phyloP scores from a whole-genome alignment of 192 early-diverging fungal species.

The Podila epicladia region DNA sequence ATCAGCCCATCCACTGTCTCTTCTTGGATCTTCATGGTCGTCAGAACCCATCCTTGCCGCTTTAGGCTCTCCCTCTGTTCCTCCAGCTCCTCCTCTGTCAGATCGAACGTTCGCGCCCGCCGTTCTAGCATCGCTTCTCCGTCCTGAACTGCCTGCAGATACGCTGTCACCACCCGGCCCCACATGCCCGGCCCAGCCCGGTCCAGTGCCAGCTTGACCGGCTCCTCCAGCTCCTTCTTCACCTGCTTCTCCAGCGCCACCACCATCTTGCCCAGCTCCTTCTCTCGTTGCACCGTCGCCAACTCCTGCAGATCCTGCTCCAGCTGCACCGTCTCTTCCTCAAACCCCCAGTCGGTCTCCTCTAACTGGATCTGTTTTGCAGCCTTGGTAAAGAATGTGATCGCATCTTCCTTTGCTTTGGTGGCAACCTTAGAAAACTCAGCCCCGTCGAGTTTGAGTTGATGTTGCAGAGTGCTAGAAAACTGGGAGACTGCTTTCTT shows the following conservation, averaged over 20 bases:
- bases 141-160: slow-evolving; percentile 58
- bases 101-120: slow-evolving; percentile 50
- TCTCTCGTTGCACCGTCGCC: slow-evolving; percentile 60
- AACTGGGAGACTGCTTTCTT: slow-evolving; percentile 76
- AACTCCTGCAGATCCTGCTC: slow-evolving; percentile 68
- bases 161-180: slow-evolving; percentile 70
- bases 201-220: slow-evolving; percentile 73
- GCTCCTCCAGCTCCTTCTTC: slow-evolving; percentile 71
- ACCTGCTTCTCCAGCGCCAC: slow-evolving; percentile 66
- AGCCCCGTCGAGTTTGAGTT: slow-evolving; percentile 43
- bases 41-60: slow-evolving; percentile 75
- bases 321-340: slow-evolving; percentile 65
- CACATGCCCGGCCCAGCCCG: slow-evolving; percentile 74
- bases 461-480: slow-evolving; percentile 53
- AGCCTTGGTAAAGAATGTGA: slow-evolving; percentile 24
- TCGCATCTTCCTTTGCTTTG: slow-evolving; percentile 21
- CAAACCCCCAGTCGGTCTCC: slow-evolving; percentile 77
- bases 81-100: slow-evolving; percentile 14
- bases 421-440: slow-evolving; percentile 71
- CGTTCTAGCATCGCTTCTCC: slow-evolving; percentile 56
- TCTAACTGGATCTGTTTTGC: slow-evolving; percentile 61
- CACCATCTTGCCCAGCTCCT: slow-evolving; percentile 72
- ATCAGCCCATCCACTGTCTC: slow-evolving; percentile 87
- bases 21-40: slow-evolving; percentile 76
- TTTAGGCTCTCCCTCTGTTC: slow-evolving; percentile 56